Base-by-base conservation (phyloP, 257 asterid genomes). In the Gynochthodes officinalis region DNA sequence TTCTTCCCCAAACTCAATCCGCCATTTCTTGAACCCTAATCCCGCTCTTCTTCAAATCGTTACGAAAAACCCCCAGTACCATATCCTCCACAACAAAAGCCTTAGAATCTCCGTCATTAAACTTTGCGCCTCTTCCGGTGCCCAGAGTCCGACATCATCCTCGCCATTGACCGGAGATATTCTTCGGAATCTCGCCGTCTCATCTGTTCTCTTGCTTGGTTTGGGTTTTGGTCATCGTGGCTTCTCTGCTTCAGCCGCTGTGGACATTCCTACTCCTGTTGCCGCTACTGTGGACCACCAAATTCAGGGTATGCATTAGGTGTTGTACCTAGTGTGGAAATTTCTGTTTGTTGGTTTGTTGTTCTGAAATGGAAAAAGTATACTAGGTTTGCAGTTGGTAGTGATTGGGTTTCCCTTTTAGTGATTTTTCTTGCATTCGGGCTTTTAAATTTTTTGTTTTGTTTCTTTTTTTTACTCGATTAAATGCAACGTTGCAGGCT, bases 191-290 rank as follows among this genome's bases (percentile, higher is more conserved):
- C 49, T 78, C 28, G 78, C 82, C 4, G 32, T 69, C 57, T 78
- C 82, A 39, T 73, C 78, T 19, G 63, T 73, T 32, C 19, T 67
- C 64, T 52, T 78, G 50, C 68, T 78, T 3, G 78, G 78, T 7
- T 16, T 78, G 27, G 72, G 78, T 2, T 23, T 67, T 32, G 37
- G 67, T 58, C 48, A 37, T 33, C 52, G 70, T 33, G 70, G 63
- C 66, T 42, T 44, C 48, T 69, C 69, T 21, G 78, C 75, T 12
- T 40, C 68, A 21, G 72, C 72, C 53, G 16, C 74, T 23, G 5
- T 71, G 4, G 10, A n/a, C 53, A 18, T 65, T 30, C 44, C 40
- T 54, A 33, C 68, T 39, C n/a, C 53, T 10, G 21, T 75, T 67
- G 43, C 54, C 25, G 21, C 65, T 25, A 16, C 32, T 43, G 4